Evolutionary conservation across 805 yeast species (phyloP), one percentile per base, ranked within the genome.

Genomic region (Candida easanensis): DNA sequence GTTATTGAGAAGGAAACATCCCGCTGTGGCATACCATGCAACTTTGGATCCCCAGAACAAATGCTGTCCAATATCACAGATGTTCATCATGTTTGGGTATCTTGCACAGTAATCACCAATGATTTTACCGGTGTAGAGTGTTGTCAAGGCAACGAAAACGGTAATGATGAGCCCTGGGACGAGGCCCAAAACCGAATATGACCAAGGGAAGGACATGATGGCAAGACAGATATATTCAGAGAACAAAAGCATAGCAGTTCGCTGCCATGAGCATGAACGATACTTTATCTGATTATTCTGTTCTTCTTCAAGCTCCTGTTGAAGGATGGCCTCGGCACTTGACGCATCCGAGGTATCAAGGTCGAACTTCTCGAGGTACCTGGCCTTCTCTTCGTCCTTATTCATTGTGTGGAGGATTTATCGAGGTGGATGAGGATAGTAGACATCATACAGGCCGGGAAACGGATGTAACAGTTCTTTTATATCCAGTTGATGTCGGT

Each of bases 161-260:
- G 83, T 79, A 38, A 78, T 53, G 22, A 79, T 73, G 21, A 79
- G 61, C 1, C 84, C 84, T 2, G 82, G 81, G 2, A 78, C 73
- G 8, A 79, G 58, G 0, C 84, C 84, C 16, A 79, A 60, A 3
- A 78, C 78, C 3, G 82, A 76, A 51, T 75, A 79, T 10, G 81
- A 74, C 82, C 82, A 77, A 0, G 84, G 84, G 56, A 79, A 79
- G n/a, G 81, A 74, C 79, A 79, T 70, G 45, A 77, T 76, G 13
- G 84, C 84, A 47, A 79, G 64, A 51, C 82, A 79, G 25, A 78
- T 76, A 57, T 79, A 79, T 56, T 79, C 84, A 2, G 80, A 73
- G 48, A 79, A 75, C 40, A 79, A 61, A 32, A 79, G 65, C n/a
- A 80, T 81, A 1, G 83, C 79, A 0, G 83, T 76, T 48, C 69